These are phyloP conservation scores for Apostasia ramifera DNA, from an alignment of 106 monocot genomes.

Conservation along the genomic window DNA sequence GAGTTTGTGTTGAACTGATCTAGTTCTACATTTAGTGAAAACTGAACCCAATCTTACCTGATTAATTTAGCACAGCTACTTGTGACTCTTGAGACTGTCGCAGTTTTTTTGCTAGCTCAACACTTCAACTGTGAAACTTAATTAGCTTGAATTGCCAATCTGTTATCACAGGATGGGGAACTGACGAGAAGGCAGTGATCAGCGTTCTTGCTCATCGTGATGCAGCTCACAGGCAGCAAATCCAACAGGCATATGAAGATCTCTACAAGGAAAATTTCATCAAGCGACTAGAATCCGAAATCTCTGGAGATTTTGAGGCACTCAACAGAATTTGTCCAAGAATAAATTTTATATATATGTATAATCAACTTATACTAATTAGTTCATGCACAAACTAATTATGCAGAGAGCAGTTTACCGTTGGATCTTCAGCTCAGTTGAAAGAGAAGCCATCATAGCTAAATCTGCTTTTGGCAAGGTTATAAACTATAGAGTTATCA, in stretches of 20 bases:
- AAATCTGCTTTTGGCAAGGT: constrained; percentile 43
- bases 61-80: too few relatives aligned
- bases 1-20: too few relatives aligned
- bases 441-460: constrained; percentile 65
- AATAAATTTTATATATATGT: background rate
- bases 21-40: too few relatives aligned
- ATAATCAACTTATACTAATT: background rate
- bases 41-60: too few relatives aligned
- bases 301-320: constrained; percentile 77
- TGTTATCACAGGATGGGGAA: constrained; percentile 62
- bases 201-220: constrained; percentile 59
- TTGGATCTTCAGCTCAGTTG: constrained; percentile 70
- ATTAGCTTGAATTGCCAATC: background rate
- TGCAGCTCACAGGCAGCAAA: constrained; percentile 67
- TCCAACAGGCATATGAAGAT: constrained; percentile 56
- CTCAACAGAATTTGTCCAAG: background rate
- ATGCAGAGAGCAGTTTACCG: constrained; percentile 80
- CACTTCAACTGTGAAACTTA: background rate
- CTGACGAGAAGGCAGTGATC: constrained; percentile 84
- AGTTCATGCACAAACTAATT: background rate
- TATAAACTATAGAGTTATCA: constrained; percentile 36
- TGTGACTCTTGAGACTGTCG: too few relatives aligned
- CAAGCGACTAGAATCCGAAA: constrained; percentile 83
- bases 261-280: constrained; percentile 66
- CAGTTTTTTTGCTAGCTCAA: too few relatives aligned